Conservation (phyloP, 352 stramenopile genomes). For the Phytopythium mirpurense region DNA sequence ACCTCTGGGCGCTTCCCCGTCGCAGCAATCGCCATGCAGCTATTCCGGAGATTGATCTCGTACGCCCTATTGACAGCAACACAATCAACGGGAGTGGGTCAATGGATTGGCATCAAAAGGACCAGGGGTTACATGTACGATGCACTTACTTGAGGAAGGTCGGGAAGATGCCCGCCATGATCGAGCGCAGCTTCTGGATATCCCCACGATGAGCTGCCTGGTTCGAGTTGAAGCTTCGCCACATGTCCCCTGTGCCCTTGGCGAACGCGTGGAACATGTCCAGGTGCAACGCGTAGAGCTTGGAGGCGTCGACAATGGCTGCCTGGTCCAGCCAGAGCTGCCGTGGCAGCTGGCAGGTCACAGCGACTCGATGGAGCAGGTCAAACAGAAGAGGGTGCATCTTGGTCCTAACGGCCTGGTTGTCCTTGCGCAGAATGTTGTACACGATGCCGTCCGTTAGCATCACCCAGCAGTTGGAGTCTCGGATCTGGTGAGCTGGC, state of each 20-base stretch:
- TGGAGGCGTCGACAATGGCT: background rate
- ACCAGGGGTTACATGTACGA: too few species aligned
- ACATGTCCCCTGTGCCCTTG: slow-evolving; percentile 32
- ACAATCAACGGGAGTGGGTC: background rate
- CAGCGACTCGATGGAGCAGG: slow-evolving; percentile 36
- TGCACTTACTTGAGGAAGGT: slow-evolving; percentile 57
- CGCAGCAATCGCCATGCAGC: slow-evolving; percentile 46
- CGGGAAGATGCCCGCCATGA: slow-evolving; percentile 71
- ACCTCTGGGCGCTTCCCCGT: slow-evolving; percentile 22
- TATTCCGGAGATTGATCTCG: slow-evolving; percentile 59
- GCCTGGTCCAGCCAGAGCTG: background rate
- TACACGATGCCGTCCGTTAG: slow-evolving; percentile 64
- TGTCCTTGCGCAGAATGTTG: slow-evolving; percentile 38
- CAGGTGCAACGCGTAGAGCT: slow-evolving; percentile 59
- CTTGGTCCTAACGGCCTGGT: slow-evolving; percentile 33
- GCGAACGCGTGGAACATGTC: slow-evolving; percentile 68
- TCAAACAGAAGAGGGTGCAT: slow-evolving; percentile 47
- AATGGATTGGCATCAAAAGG: too few species aligned
- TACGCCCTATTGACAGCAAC: slow-evolving; percentile 34
- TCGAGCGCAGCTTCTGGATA: slow-evolving; percentile 35
- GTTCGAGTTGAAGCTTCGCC: slow-evolving; percentile 18
- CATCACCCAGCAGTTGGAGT: slow-evolving; percentile 67
- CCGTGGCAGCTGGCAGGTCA: slow-evolving; percentile 29
- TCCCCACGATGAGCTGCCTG: slow-evolving; percentile 11
- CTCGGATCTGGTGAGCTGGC: slow-evolving; percentile 11